Evolutionary conservation across 352 stramenopile species (phyloP), one percentile per base, ranked within the genome.

Genomic region (Pythium volutum): DNA sequence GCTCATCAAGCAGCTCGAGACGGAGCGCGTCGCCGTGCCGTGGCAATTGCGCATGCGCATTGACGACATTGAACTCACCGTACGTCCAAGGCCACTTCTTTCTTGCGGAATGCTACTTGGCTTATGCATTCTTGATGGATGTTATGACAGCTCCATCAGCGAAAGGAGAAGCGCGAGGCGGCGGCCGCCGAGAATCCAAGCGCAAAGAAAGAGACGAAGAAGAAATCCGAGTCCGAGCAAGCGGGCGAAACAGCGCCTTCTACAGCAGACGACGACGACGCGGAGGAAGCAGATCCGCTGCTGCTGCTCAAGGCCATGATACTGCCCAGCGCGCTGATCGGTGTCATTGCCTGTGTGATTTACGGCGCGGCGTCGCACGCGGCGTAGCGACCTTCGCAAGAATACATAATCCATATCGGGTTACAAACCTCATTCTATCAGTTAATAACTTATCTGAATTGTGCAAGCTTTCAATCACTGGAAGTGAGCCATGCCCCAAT

Each of bases 21-120:
- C 34, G 12, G 59, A 75, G 51, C 42, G 66, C 25, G 34, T 73
- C n/a, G 42, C 67, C 11, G 67, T 77, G 41, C 70, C 70, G 11
- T 77, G 70, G 70, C 67, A 77, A 36, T 34, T 77, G 25, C 62
- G 67, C 45, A 71, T 77, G 77, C 86, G 81, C 49, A 88, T 92
- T 58, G 81, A 92, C 58, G 84, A 92, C 52, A 70, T 94, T 11
- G 84, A 94, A 52, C 72, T 90, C 38, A 91, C 84, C 71, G 84
- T 94, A 45, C 16, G 36, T 20, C 14, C 36, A 5, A 20, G 6
- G 18, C 14, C 18, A 43, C n/a, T 15, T 15, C 36, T 22, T 18
- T 43, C 36, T 42, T 43, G 31, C 31, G 31, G 36, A 43, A 43
- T 5, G 11, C 6, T 20, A 43, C 16, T 7, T 22, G 14, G 12